A percentile compares a stretch with the other conserved stretches of the same genome.
These are phyloP conservation scores for Bacidia rubella DNA, from an alignment of 495 filamentous ascomycete species.

Conservation along the genomic window DNA sequence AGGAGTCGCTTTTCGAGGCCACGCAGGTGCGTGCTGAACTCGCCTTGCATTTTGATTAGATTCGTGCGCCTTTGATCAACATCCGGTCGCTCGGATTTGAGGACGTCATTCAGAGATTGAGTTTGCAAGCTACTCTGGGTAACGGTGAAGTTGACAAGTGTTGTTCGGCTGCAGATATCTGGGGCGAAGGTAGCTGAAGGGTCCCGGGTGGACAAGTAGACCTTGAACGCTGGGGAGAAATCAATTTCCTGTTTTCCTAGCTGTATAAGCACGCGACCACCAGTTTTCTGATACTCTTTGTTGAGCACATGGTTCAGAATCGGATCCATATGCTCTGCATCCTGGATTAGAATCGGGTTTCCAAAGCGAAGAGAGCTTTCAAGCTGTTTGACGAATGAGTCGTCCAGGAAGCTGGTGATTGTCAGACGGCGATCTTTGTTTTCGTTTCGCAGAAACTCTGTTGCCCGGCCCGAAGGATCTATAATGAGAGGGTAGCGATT, in stretches of 20 bases:
- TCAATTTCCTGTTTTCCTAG: slow-evolving; percentile 98
- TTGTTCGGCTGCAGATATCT: slow-evolving; percentile 94
- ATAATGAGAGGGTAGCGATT: slow-evolving; percentile 98
- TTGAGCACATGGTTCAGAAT: slow-evolving; percentile 98
- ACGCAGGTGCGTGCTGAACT: slow-evolving; percentile 93
- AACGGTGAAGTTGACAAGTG: slow-evolving; percentile 98
- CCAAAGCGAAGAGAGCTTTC: slow-evolving; percentile 95
- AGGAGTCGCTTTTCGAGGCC: slow-evolving; percentile 92
- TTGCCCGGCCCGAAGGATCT: slow-evolving; percentile 86
- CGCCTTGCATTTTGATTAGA: slow-evolving; percentile 93
- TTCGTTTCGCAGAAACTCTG: slow-evolving; percentile 88
- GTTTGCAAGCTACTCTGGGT: slow-evolving; percentile 98
- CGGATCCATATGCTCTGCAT: slow-evolving; percentile 92
- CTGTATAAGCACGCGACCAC: slow-evolving; percentile 93
- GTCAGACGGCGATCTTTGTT: slow-evolving; percentile 87
- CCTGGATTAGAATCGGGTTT: slow-evolving; percentile 96
- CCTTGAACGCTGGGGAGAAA: slow-evolving; percentile 92
- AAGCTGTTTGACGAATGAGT: slow-evolving; percentile 93
- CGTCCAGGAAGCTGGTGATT: slow-evolving; percentile 94
- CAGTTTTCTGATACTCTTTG: slow-evolving; percentile 99
- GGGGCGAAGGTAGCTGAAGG: slow-evolving; percentile 94
- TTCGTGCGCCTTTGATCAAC: slow-evolving; percentile 95
- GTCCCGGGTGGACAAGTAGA: slow-evolving; percentile 91
- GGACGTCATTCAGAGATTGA: slow-evolving; percentile 88
- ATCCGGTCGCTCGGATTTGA: slow-evolving; percentile 94